Percentiles rank a stretch among this genome's conserved stretches.
phyloP scores from a whole-genome alignment of 179 eudicot genomes.

The Corrigiola litoralis region DNA sequence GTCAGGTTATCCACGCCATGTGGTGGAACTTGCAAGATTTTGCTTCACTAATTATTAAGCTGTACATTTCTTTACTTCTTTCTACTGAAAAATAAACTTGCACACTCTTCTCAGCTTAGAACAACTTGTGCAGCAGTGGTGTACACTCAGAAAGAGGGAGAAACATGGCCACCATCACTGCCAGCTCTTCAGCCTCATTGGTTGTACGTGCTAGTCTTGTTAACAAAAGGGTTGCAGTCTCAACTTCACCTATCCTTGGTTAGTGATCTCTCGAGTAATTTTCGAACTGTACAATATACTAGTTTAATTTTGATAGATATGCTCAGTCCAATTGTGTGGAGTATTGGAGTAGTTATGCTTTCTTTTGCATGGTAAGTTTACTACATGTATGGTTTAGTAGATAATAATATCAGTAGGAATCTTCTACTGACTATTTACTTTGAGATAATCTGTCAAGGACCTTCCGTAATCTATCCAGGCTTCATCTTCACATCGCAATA shows the following conservation, averaged over 20 bases:
- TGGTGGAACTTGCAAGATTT: constrained; percentile 21
- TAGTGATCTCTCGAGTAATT: constrained; percentile 18
- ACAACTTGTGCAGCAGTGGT: not conserved
- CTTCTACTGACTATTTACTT: no score
- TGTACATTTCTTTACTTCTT: not conserved
- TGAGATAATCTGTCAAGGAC: no score
- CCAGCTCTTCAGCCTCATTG: constrained; percentile 52
- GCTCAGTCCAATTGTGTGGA: no score
- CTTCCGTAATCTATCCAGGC: no score
- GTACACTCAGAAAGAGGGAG: not conserved
- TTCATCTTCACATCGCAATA: no score
- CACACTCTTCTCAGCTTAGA: not conserved
- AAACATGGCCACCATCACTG: constrained; percentile 65
- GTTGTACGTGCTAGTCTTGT: constrained; percentile 54
- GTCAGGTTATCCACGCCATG: constrained; percentile 38
- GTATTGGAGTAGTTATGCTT: no score
- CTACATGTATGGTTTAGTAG: no score
- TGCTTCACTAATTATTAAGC: constrained; percentile 19
- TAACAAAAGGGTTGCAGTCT: constrained; percentile 33
- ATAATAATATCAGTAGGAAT: no score
- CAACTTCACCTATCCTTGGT: constrained; percentile 60
- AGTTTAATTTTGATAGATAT: no score
- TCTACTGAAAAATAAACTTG: not conserved
- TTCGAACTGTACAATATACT: no score
- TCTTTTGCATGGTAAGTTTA: no score